phyloP scores from a whole-genome alignment of 768 basidiomycete genomes.

The Tylopilus subfusipes region DNA sequence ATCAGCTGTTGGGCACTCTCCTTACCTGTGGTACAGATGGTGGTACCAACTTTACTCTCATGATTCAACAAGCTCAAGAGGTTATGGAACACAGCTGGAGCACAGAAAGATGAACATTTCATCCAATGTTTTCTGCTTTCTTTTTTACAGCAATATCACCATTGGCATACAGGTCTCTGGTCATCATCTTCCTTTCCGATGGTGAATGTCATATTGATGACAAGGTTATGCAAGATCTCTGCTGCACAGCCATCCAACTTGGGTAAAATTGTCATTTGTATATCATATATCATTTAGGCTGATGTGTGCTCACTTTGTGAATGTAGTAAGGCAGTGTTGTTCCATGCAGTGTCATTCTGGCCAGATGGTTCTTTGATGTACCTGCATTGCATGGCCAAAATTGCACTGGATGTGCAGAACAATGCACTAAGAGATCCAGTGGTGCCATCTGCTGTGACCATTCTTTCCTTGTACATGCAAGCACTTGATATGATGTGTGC shows the following conservation, averaged over 20 bases:
- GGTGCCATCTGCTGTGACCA: conserved; percentile 28
- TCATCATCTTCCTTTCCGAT: too few species aligned
- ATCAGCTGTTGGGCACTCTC: too few species aligned
- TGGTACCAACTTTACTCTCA: conserved; percentile 44
- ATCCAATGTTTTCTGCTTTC: too few species aligned
- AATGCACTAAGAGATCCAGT: conserved; percentile 40
- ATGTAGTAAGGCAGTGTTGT: conserved; percentile 49
- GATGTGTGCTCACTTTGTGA: background rate
- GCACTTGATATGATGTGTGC: conserved; percentile 48
- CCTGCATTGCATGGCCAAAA: conserved; percentile 49
- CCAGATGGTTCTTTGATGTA: conserved; percentile 17
- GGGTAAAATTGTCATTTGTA: too few species aligned
- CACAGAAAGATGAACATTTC: conserved; percentile 30
- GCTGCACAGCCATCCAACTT: too few species aligned
- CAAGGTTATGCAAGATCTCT: too few species aligned
- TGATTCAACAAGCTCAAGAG: conserved; percentile 37
- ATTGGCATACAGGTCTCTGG: too few species aligned
- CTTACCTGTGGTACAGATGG: conserved; percentile 25
- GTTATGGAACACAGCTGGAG: too few species aligned
- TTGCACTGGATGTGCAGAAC: conserved; percentile 48
- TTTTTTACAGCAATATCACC: too few species aligned
- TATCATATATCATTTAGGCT: too few species aligned
- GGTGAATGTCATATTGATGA: too few species aligned
- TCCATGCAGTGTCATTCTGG: conserved; percentile 58
- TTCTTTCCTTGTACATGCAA: conserved; percentile 46